A percentile compares a stretch with the other conserved stretches of the same genome.
These are phyloP conservation scores for Gautieria morchelliformis DNA, from an alignment of 768 basidiomycete species.

Conservation along the genomic window DNA sequence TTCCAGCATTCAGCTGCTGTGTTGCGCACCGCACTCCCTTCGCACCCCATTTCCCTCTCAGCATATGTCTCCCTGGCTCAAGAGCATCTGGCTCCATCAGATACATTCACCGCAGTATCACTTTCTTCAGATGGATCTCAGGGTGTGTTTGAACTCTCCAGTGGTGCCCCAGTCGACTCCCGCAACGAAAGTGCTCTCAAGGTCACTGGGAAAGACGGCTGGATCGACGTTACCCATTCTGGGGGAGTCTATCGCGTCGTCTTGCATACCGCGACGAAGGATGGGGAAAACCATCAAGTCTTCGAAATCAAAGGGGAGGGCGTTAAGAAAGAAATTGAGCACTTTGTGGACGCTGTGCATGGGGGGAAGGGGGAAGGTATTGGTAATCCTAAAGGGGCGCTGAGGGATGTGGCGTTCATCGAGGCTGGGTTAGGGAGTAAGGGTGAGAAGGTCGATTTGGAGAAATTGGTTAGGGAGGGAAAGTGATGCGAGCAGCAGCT, in stretches of 20 bases:
- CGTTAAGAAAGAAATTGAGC: slow-evolving; percentile 44
- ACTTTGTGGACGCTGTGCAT: slow-evolving; percentile 49
- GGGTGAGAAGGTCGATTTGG: slow-evolving; percentile 51
- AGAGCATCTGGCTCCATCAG: slow-evolving; percentile 64
- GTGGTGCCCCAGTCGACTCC: slow-evolving; percentile 41
- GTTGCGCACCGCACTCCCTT: slow-evolving; percentile 50
- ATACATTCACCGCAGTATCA: slow-evolving; percentile 59
- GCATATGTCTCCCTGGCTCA: slow-evolving; percentile 61
- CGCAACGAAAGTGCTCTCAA: slow-evolving; percentile 28
- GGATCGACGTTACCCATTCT: slow-evolving; percentile 37
- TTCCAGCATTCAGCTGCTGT: slow-evolving; percentile 57
- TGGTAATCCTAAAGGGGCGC: slow-evolving; percentile 52
- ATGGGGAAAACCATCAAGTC: slow-evolving; percentile 29
- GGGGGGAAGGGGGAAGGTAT: slow-evolving; percentile 40
- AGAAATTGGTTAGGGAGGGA: slow-evolving; percentile 15
- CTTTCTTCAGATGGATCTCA: slow-evolving; percentile 39
- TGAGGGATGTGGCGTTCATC: slow-evolving; percentile 72
- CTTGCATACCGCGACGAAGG: slow-evolving; percentile 26
- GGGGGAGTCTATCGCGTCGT: slow-evolving; percentile 26
- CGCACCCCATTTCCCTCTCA: slow-evolving; percentile 40
- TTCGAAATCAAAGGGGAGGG: slow-evolving; percentile 42
- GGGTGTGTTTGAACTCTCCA: slow-evolving; percentile 56
- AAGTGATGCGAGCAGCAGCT: not conserved
- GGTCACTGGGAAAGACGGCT: slow-evolving; percentile 56
- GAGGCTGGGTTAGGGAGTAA: slow-evolving; percentile 65